These are phyloP conservation scores for Babesia sp. DNA, from an alignment of 169 alveolate species.

Conservation along the genomic window DNA sequence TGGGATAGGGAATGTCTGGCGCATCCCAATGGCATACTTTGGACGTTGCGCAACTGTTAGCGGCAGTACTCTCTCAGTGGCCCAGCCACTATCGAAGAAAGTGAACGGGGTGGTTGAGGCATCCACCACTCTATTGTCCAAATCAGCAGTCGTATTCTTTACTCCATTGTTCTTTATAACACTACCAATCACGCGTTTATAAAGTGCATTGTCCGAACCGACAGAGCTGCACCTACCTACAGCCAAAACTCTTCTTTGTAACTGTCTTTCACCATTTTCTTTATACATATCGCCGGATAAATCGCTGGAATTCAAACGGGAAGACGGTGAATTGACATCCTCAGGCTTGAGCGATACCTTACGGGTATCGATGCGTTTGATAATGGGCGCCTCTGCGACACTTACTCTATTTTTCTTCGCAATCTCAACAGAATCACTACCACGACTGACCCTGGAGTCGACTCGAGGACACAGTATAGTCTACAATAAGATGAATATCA, in stretches of 20 bases:
- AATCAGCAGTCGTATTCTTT: too few species aligned
- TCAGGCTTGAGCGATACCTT: not conserved
- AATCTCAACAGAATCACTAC: not conserved
- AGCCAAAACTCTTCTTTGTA: not conserved
- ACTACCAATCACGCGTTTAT: not conserved
- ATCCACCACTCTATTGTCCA: too few species aligned
- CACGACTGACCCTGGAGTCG: not conserved
- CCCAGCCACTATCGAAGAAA: not conserved
- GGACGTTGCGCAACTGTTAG: not conserved
- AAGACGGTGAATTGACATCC: not conserved
- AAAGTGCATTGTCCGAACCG: not conserved
- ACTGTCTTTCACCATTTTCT: not conserved
- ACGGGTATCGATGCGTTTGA: not conserved
- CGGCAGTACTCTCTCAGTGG: not conserved
- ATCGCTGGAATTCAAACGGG: not conserved
- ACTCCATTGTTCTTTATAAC: too few species aligned
- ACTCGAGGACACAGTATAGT: constrained; percentile 1
- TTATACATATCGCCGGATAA: not conserved
- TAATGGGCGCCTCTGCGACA: not conserved
- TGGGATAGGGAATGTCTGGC: not conserved
- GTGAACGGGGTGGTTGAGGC: too few species aligned
- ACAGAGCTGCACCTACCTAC: not conserved
- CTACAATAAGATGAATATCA: not conserved
- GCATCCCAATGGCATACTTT: not conserved
- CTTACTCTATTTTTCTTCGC: not conserved